Evolutionary conservation across 768 basidiomycete genomes (phyloP), one percentile per base, ranked within the genome.

Genomic region (Boletus subcaerulescens): DNA sequence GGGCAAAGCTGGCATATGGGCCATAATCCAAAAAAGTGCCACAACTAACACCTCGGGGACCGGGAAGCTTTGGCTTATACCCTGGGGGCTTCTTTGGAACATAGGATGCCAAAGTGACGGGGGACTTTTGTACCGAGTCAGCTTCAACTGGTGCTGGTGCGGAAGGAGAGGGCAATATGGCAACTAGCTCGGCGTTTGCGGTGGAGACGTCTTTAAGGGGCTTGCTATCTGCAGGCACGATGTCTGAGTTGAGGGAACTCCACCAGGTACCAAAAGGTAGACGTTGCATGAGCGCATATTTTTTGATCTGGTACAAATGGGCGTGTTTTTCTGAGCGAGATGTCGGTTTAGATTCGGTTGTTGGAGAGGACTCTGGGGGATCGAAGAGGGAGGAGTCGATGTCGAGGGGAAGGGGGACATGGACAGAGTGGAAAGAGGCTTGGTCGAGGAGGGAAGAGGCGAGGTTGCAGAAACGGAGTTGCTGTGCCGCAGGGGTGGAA

Each of bases 1-100:
- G 91, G 0, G 91, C 90, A 70, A 93, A 93, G 64, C 81, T 86
- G 8, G 89, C 72, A 62, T 77, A 87, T 13, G 78, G 77, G 0
- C 91, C 91, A 63, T 93, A 93, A 68, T 93, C 87, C 8, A 93
- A 74, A 65, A 92, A 92, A 0, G 77, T 69, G 50, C 87, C 89
- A 26, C 83, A 77, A 42, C 82, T 79, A 36, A 91, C 69, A 24
- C 76, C 77, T 41, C 87, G 81, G 15, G 82, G 74, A 0, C 76
- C 68, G 2, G 80, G 78, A 22, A 77, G 68, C 36, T 75, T 72
- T 59, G 74, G 70, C 60, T 74, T 75, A 53, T 73, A 67, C 50
- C 72, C 65, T 42, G 73, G 64, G 4, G 78, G 71, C 48, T 73
- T 76, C 58, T 74, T 72, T 38, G 75, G 69, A 48, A 76, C 74